A percentile compares a stretch with the other conserved stretches of the same genome.
These are phyloP conservation scores for Eimeria acervulina DNA, from an alignment of 169 alveolate species.

Conservation along the genomic window DNA sequence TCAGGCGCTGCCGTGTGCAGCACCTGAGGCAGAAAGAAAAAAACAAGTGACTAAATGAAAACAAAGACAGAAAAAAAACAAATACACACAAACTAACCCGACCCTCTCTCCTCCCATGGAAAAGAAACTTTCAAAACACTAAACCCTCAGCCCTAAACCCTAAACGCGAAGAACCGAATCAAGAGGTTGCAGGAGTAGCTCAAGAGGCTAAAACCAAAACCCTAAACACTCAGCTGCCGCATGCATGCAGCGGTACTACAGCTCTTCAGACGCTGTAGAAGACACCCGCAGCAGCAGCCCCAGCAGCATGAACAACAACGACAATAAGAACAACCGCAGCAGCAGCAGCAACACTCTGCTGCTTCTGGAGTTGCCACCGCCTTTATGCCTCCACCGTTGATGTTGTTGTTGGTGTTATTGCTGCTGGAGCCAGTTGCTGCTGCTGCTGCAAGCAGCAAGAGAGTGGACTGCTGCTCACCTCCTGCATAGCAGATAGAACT, in stretches of 20 bases:
- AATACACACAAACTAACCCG: background rate
- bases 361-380: background rate
- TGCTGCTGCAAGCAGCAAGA: background rate
- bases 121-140: background rate
- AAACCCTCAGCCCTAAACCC: too few relatives aligned
- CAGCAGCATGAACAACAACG: background rate
- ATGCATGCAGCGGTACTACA: too few relatives aligned
- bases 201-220: too few relatives aligned
- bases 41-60: background rate
- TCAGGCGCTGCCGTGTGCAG: slow-evolving; percentile 8
- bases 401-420: background rate
- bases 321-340: background rate
- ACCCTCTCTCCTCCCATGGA: background rate
- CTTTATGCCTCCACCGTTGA: background rate
- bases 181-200: background rate
- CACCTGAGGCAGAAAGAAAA: background rate
- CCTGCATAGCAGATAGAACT: background rate
- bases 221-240: background rate
- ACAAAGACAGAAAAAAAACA: background rate
- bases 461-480: background rate
- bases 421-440: background rate
- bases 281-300: background rate
- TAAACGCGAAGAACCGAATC: too few relatives aligned
- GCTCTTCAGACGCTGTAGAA: too few relatives aligned
- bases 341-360: background rate